These are phyloP conservation scores for Phlebiopsis flavidoalba DNA, from an alignment of 768 basidiomycete genomes.

Conservation along the genomic window DNA sequence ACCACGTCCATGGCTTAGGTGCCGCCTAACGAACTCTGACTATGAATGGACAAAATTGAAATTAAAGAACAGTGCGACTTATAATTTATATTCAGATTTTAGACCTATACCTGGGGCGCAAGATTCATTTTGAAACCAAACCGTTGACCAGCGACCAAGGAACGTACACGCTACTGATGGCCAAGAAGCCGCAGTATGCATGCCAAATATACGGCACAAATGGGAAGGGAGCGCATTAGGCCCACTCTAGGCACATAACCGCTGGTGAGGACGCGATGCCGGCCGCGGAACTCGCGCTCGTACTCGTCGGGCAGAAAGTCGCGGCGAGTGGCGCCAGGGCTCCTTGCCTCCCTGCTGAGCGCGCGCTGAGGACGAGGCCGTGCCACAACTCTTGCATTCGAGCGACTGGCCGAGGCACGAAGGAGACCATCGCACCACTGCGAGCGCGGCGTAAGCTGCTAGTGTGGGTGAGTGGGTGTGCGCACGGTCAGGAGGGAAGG, in stretches of 20 bases:
- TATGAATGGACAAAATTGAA: no score
- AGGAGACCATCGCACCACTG: conserved; percentile 65
- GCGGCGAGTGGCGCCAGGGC: conserved; percentile 29
- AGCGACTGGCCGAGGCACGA: conserved; percentile 58
- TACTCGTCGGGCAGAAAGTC: conserved; percentile 43
- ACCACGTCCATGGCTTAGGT: no score
- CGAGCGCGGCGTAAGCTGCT: conserved; percentile 43
- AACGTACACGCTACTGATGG: background rate
- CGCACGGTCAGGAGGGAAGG: background rate
- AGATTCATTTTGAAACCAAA: background rate
- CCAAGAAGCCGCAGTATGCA: background rate
- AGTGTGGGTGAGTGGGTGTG: no score
- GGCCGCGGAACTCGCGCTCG: conserved; percentile 51
- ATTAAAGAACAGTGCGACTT: no score
- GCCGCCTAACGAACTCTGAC: no score
- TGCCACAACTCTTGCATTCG: conserved; percentile 47
- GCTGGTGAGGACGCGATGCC: no score
- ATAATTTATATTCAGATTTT: no score
- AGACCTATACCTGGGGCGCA: background rate
- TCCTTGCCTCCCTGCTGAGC: conserved; percentile 16
- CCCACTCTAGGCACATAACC: background rate
- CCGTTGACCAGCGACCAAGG: background rate
- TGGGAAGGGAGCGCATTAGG: background rate
- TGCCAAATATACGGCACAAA: background rate
- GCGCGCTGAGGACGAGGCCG: conserved; percentile 36